Evolutionary conservation across 1,284 basidiomycete genomes (phyloP), one percentile per base, ranked within the genome.

Genomic region (Uromyces viciae-fabae): DNA sequence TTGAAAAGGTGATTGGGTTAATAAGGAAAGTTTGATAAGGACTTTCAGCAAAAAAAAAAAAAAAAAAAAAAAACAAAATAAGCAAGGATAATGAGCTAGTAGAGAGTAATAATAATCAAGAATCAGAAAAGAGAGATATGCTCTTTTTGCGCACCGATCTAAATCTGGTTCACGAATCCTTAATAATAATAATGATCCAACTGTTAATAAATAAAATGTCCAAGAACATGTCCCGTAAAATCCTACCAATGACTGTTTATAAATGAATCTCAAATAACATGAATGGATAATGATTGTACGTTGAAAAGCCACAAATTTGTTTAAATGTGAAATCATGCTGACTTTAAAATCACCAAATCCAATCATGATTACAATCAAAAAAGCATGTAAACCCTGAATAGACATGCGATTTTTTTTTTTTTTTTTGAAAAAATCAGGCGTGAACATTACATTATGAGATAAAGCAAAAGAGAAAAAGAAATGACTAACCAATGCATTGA

Each of bases 11-110:
- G 40, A 99, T 88, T 0, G 96, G 96, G 0, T 95, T 98, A 25
- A 90, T 89, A 43, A 98, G 91, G 91, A 91, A 98, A 0, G 94
- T 93, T 84, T 91, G 92, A 86, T 98, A 98, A 0, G 95, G 95
- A 82, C 94, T 78, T 31, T 17, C 60, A 15, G 15, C 5, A 7
- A 17, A 75, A 0, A 22, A 69, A 54, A 36, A 22, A 40, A 28
- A 31, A 46, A 43, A 8, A 9, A 60, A 56, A n/a, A 22, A 31
- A 33, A 11, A 49, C 1, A 43, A 33, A 36, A 49, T n/a, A n/a
- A 72, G 28, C 28, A 43, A 7, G 43, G 43, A 7, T 8, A 33
- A 38, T 31, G 66, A 3, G 31, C 38, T 69, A 22, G 58, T 11
- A 11, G 46, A 49, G 46, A 11, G 22, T 49, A 11, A 11, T 49